Evolutionary conservation across 2,329 filamentous ascomycete species (phyloP).

Genomic region (Fusarium miscanthi): DNA sequence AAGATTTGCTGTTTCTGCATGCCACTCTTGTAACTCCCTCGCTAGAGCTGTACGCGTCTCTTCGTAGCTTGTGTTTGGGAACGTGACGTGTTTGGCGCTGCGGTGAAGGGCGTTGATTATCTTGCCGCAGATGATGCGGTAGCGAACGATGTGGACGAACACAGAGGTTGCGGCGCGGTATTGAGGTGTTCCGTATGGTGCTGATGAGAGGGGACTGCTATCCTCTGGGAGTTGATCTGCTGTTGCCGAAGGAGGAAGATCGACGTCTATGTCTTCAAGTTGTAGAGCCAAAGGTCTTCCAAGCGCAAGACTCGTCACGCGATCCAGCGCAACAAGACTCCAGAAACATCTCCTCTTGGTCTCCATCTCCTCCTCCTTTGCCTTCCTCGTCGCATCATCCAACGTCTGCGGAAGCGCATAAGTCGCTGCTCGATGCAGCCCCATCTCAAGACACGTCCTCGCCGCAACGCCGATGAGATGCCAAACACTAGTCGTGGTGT

Average conservation of each 20-base stretch:
- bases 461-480: slow-evolving; percentile 57
- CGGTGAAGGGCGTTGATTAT: slow-evolving; percentile 52
- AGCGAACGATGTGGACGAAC: slow-evolving; percentile 54
- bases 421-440: slow-evolving; percentile 53
- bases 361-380: slow-evolving; percentile 47
- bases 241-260: slow-evolving; percentile 44
- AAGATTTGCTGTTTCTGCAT: slow-evolving; percentile 42
- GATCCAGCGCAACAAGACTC: slow-evolving; percentile 55
- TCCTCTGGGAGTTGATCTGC: slow-evolving; percentile 36
- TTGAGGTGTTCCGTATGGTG: slow-evolving; percentile 38
- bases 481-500: slow-evolving; percentile 56
- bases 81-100: slow-evolving; percentile 33
- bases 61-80: slow-evolving; percentile 19
- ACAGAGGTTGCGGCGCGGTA: slow-evolving; percentile 46
- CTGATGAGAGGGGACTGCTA: slow-evolving; percentile 20
- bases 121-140: slow-evolving; percentile 55
- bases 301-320: slow-evolving; percentile 52
- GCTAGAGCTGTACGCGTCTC: slow-evolving; percentile 38
- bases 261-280: slow-evolving; percentile 55
- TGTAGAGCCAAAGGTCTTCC: slow-evolving; percentile 55
- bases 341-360: slow-evolving; percentile 55
- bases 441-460: slow-evolving; percentile 55
- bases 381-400: not conserved
- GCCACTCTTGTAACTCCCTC: slow-evolving; percentile 49
- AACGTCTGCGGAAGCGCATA: slow-evolving; percentile 41